Evolutionary conservation across 176 grass and related monocot species (phyloP), one percentile per base, ranked within the genome.

Genomic region (Eleusine coracana): DNA sequence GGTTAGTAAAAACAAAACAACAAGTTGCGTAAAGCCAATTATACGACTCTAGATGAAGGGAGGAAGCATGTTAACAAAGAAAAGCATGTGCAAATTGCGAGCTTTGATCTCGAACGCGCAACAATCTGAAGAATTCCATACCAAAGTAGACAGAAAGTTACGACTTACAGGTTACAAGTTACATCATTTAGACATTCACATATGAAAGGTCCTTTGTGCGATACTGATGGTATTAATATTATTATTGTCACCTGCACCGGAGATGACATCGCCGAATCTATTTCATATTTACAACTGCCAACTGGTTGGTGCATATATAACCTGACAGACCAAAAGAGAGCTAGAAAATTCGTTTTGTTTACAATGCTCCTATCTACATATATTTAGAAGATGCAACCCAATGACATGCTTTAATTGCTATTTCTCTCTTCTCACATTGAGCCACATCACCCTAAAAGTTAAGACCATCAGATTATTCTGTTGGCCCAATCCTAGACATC

Each of bases 1-100:
- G 65, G 34, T 71, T 62, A 71, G 12, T 52, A 13, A 45, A 65
- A 25, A 23, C 39, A n/a, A 64, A 64, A 70, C 11, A 40, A 9
- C 61, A 77, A 64, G 54, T 28, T 27, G 40, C 54, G 23, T 56
- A 75, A 38, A 56, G 17, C 5, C 17, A 75, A 56, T 56, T 7
- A 74, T 50, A 18, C 5, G 25, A 17, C 23, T 17, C 11, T 72
- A 15, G n/a, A 17, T 49, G 8, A 34, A 66, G 42, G 27, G 60
- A 49, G 61, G 51, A 66, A 15, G 27, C 6, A 50, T 14, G 63
- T 48, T 66, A 36, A 31, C 5, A 15, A 79, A 39, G 6, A 67
- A 69, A 68, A 55, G 12, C 11, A 68, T 54, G 15, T 25, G 48
- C 77, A 68, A 68, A 68, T 68, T 68, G 77, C 41, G 36, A 50